Conservation (phyloP, 495 filamentous ascomycete genomes). For the Jackrogersella multiformis region DNA sequence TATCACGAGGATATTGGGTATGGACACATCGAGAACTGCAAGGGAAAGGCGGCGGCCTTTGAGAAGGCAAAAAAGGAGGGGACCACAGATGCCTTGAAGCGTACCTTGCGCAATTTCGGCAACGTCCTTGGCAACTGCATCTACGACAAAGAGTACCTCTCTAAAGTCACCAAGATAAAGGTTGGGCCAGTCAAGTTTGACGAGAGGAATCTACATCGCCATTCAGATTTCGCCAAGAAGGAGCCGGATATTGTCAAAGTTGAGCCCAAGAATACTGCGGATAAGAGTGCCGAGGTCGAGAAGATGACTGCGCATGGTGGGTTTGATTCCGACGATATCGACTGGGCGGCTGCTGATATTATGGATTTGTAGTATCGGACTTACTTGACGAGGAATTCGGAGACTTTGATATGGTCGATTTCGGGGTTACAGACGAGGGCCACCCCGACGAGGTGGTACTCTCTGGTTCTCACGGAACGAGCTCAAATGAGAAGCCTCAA, state of each 20-base stretch:
- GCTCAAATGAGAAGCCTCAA: constrained; percentile 40
- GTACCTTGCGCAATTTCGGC: constrained; percentile 89
- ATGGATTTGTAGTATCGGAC: constrained; percentile 41
- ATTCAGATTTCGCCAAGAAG: constrained; percentile 77
- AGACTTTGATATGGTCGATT: constrained; percentile 79
- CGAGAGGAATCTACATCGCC: constrained; percentile 78
- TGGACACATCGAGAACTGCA: constrained; percentile 93
- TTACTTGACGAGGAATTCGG: constrained; percentile 43
- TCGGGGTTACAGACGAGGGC: constrained; percentile 65
- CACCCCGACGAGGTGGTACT: constrained; percentile 71
- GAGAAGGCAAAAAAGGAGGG: constrained; percentile 99
- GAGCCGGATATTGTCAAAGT: constrained; percentile 51
- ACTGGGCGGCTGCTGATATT: constrained; percentile 47
- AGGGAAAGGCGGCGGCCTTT: constrained; percentile 91
- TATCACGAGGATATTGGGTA: constrained; percentile 98
- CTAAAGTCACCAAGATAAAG: constrained; percentile 85
- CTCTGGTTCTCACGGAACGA: constrained; percentile 36
- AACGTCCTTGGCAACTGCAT: constrained; percentile 97
- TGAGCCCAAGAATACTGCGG: constrained; percentile 52
- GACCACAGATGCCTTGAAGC: constrained; percentile 91
- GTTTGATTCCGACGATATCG: constrained; percentile 45
- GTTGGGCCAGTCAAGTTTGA: constrained; percentile 73
- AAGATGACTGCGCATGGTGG: constrained; percentile 37
- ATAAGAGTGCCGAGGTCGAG: constrained; percentile 19
- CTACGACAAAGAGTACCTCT: constrained; percentile 93